Evolutionary conservation across 2,329 filamentous ascomycete genomes (phyloP), one percentile per base, ranked within the genome.

Genomic region (Penicillium vulpinum): DNA sequence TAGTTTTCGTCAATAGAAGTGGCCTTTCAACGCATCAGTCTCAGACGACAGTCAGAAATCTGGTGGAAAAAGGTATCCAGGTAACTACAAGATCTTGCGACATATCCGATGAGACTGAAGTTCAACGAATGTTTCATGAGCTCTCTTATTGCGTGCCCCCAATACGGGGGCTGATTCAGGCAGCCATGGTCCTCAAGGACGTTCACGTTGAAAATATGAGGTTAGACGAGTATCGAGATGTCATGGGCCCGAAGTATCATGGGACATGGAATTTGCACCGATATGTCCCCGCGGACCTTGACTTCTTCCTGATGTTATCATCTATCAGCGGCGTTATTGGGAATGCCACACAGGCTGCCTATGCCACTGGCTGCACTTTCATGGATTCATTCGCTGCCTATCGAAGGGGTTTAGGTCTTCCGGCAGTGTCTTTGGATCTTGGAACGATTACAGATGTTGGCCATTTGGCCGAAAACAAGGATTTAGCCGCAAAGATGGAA

Each of bases 1-100:
- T 88, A 3, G 77, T 80, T 7, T 81, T 86, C 45, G 57, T 86
- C 1, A 84, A 80, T 11, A 76, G 85, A 43, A 79, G 75, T 39
- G 67, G 66, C 8, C 21, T 51, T 5, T 56, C 59, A 6, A 57
- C 35, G 1, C 22, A 22, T 0, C 22, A 64, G 66, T 10, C 68
- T 62, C 8, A 65, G 67, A 9, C 53, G 57, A 15, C 50, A 39
- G 2, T 61, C 54, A 45, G 57, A 63, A 56, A 56, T 4, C 48
- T 72, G 18, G 28, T 51, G 47, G 24, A 62, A 15, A 53, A 57
- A 16, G 68, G 65, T 7, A 53, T 63, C 3, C 56, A 51, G 16
- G 62, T 63, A 1, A 49, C 60, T 1, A 61, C 70, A 0, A 56
- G 72, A 5, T 54, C 61, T 4, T 75, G 76, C 29, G 71, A 73